phyloP scores from a whole-genome alignment of 2,329 filamentous ascomycete species.

The Verticillium alfalfae region DNA sequence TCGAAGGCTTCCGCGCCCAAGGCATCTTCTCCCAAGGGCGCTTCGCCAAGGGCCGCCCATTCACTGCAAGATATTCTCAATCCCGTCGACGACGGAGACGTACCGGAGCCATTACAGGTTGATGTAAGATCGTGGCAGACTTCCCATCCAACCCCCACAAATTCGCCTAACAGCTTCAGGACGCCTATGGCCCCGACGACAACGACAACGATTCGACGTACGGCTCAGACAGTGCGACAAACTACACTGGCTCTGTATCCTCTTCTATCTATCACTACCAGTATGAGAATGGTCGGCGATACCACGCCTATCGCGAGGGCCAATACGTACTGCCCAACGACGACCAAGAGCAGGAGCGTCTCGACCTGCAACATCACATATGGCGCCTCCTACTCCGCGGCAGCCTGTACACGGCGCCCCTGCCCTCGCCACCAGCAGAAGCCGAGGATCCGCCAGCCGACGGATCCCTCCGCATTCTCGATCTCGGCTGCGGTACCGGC shows the following conservation, averaged over 20 bases:
- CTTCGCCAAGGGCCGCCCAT: background rate
- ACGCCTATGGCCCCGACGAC: slow-evolving; percentile 7
- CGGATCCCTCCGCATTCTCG: slow-evolving; percentile 33
- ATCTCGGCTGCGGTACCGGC: slow-evolving; percentile 56
- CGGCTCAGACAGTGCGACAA: slow-evolving; percentile 21
- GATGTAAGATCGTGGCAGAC: slow-evolving; percentile 11
- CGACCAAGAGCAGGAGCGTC: slow-evolving; percentile 9
- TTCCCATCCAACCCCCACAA: no score
- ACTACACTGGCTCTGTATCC: slow-evolving; percentile 27
- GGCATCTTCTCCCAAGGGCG: background rate
- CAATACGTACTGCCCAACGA: slow-evolving; percentile 26
- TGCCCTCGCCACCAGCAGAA: background rate
- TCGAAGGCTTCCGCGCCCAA: background rate
- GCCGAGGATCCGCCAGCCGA: background rate
- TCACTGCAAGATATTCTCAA: slow-evolving; percentile 3
- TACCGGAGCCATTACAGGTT: slow-evolving; percentile 16
- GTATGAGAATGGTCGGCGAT: slow-evolving; percentile 42
- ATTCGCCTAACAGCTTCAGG: background rate
- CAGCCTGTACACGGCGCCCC: background rate
- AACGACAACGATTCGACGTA: slow-evolving; percentile 26
- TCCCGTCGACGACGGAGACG: slow-evolving; percentile 9
- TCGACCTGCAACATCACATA: slow-evolving; percentile 10
- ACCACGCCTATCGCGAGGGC: slow-evolving; percentile 41
- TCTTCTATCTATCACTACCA: slow-evolving; percentile 36
- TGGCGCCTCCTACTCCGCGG: slow-evolving; percentile 2